phyloP scores from a whole-genome alignment of 164 flowering plant species.

The Piper betle region DNA sequence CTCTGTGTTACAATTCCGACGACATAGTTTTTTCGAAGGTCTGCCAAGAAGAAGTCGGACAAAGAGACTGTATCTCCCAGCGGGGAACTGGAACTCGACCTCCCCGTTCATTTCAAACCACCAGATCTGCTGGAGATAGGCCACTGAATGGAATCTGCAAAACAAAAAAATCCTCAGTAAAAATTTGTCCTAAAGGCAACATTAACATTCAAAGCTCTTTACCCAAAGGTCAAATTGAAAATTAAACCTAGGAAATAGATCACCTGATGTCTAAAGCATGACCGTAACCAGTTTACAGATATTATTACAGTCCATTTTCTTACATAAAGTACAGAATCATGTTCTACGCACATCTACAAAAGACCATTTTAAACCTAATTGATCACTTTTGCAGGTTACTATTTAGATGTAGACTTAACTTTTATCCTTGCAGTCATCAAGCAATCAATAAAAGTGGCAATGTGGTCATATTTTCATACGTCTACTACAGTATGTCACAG shows the following conservation, averaged over 20 bases:
- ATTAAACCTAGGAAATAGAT: no score
- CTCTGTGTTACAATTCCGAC: conserved; percentile 43
- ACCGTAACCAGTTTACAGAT: no score
- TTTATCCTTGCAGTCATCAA: not conserved
- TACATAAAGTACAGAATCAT: not conserved
- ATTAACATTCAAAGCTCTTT: no score
- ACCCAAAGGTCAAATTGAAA: no score
- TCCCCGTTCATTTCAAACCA: conserved; percentile 79
- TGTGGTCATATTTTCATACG: not conserved
- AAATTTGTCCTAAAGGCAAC: not conserved
- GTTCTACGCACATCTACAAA: not conserved
- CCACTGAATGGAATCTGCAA: conserved; percentile 52
- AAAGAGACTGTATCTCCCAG: conserved; percentile 56
- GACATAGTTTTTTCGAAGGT: conserved; percentile 45
- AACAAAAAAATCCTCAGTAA: not conserved
- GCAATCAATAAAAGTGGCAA: not conserved
- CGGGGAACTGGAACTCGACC: conserved; percentile 55
- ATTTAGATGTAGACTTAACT: no score
- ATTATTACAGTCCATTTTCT: no score
- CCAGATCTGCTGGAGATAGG: conserved; percentile 82
- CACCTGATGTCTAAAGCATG: no score
- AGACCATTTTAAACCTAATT: not conserved
- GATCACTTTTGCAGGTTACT: not conserved
- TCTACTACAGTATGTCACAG: no score
- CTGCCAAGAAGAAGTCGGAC: conserved; percentile 62